phyloP scores from a whole-genome alignment of 192 early-diverging fungal species.

The Chytriomyces sp. region DNA sequence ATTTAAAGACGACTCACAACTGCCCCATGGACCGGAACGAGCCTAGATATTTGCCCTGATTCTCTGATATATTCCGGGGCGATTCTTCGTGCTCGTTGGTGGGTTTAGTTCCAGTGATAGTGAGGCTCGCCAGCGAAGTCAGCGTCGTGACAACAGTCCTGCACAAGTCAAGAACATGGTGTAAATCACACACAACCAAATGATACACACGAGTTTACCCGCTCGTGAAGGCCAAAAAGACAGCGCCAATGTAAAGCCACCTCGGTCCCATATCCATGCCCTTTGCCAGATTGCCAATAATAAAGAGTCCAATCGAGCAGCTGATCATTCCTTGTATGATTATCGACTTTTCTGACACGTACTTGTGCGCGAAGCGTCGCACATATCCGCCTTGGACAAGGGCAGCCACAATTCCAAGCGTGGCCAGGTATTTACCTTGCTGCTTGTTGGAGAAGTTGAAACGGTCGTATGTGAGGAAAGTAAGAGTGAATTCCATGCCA shows the following conservation, averaged over 20 bases:
- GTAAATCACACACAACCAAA: neutral
- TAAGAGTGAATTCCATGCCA: constrained; percentile 98
- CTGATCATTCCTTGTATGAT: constrained; percentile 77
- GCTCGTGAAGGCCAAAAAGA: constrained; percentile 86
- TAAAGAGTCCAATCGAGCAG: constrained; percentile 65
- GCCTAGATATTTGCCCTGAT: constrained; percentile 74
- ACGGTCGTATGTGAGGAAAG: constrained; percentile 92
- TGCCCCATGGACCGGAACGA: constrained; percentile 87
- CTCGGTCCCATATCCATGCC: neutral
- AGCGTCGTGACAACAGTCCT: constrained; percentile 89
- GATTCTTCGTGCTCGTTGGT: neutral
- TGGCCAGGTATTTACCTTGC: constrained; percentile 84
- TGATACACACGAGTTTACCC: constrained; percentile 45
- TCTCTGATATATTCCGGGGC: constrained; percentile 34
- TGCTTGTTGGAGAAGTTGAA: constrained; percentile 83
- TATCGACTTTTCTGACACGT: constrained; percentile 68
- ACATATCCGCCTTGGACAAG: constrained; percentile 94
- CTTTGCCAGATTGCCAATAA: constrained; percentile 57
- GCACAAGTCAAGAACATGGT: neutral
- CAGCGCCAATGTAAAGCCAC: constrained; percentile 70
- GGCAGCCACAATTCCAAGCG: constrained; percentile 85
- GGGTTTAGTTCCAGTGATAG: constrained; percentile 23
- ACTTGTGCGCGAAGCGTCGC: constrained; percentile 65
- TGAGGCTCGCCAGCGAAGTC: constrained; percentile 70
- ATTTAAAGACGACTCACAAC: constrained; percentile 37